These are phyloP conservation scores for Penicillium sp. DNA, from an alignment of 2,329 filamentous ascomycete species.

Conservation along the genomic window DNA sequence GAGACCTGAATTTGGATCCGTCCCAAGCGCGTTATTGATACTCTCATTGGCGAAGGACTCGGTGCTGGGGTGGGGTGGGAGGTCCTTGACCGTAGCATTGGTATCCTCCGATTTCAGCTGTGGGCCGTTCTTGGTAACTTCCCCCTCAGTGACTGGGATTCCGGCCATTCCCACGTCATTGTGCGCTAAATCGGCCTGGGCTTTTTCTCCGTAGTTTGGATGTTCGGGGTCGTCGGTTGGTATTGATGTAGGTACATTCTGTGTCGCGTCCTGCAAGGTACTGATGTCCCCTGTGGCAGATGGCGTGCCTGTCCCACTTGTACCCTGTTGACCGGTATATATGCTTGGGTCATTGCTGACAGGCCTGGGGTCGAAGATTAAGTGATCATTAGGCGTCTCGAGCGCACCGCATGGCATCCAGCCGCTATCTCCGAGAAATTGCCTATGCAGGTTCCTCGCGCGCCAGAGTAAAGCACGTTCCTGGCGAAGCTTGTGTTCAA, in stretches of 20 bases:
- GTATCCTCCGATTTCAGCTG: conserved; percentile 39
- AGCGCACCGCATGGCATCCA: conserved; percentile 59
- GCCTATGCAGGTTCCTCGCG: conserved; percentile 57
- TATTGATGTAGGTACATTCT: conserved; percentile 9
- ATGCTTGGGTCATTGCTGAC: conserved; percentile 18
- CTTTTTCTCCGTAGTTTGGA: not conserved
- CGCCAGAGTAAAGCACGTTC: conserved; percentile 57
- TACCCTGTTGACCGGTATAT: conserved; percentile 16
- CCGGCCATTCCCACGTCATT: conserved; percentile 40
- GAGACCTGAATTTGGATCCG: not conserved
- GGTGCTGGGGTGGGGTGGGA: conserved; percentile 32
- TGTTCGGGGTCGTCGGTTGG: conserved; percentile 8
- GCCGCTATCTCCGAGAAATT: conserved; percentile 59
- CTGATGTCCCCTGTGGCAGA: conserved; percentile 13
- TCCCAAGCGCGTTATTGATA: conserved; percentile 3
- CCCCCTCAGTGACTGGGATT: conserved; percentile 14
- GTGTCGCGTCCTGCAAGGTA: conserved; percentile 12
- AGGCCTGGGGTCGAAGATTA: conserved; percentile 45
- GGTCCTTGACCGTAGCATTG: conserved; percentile 34
- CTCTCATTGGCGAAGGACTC: conserved; percentile 4
- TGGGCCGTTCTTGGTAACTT: conserved; percentile 3
- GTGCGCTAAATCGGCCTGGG: not conserved
- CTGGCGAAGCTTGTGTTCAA: conserved; percentile 57
- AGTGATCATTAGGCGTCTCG: conserved; percentile 52
- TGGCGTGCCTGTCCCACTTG: conserved; percentile 16